Evolutionary conservation across 2,329 filamentous ascomycete species (phyloP).

Genomic region (Pezicula carpinea): DNA sequence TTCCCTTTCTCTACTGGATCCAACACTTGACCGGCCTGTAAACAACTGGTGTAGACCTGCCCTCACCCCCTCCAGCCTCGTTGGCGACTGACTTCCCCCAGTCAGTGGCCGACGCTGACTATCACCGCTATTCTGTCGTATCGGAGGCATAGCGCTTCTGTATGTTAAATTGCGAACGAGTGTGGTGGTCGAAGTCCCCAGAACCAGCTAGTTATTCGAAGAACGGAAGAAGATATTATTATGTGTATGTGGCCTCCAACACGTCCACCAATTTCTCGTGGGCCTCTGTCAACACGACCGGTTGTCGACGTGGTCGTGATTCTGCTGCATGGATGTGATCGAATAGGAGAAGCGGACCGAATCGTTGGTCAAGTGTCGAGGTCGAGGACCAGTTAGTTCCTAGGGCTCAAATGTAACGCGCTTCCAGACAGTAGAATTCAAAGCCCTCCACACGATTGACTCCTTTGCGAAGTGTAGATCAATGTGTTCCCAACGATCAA

Average conservation of each 20-base stretch:
- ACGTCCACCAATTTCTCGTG: conserved; percentile 15
- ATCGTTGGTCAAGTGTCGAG: background rate
- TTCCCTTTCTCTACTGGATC: conserved; percentile 6
- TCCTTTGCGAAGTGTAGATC: conserved; percentile 10
- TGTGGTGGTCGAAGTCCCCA: background rate
- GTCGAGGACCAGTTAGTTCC: no score
- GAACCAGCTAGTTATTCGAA: conserved; percentile 1
- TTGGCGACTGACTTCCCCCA: conserved; percentile 9
- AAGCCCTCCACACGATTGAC: background rate
- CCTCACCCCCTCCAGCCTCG: conserved; percentile 20
- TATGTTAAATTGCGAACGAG: background rate
- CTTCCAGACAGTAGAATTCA: no score
- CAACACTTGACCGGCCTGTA: conserved; percentile 22
- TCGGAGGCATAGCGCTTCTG: conserved; percentile 14
- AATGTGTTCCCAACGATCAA: conserved; percentile 4
- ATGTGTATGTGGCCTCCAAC: conserved; percentile 15
- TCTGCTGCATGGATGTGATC: conserved; percentile 20
- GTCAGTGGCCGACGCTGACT: conserved; percentile 12
- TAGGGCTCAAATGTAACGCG: no score
- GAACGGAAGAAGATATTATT: conserved; percentile 5
- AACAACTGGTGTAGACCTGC: conserved; percentile 22
- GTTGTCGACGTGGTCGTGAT: conserved; percentile 5
- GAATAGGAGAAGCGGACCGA: conserved; percentile 11
- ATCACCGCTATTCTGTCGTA: conserved; percentile 4
- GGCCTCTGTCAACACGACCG: conserved; percentile 23